Evolutionary conservation across 257 asterid species (phyloP), one percentile per base, ranked within the genome.

Genomic region (Lycium ferocissimum): DNA sequence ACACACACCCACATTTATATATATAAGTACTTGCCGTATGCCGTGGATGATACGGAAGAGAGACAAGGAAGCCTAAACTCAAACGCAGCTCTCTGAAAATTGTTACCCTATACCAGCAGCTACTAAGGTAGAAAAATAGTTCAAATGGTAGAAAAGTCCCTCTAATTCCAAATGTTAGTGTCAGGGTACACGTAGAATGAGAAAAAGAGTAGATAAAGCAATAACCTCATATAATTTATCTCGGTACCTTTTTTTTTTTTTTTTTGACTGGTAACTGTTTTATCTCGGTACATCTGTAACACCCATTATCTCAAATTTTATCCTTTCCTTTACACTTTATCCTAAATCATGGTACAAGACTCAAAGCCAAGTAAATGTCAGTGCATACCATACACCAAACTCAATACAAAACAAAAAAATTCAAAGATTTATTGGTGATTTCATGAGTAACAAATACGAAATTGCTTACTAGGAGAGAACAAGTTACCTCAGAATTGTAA

Each of bases 401-500:
- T 40, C 45, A 40, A 72, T 11, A 20, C 40, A 45, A 40, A 58
- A 45, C 0, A 73, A 22, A n/a, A 38, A 47, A 73, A 45, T 45
- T 73, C 7, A 73, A 11, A 13, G 37, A 54, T 7, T 13, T 49
- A 1, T 47, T 13, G 62, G 20, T 58, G 84, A 65, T 61, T 26
- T n/a, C 17, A 38, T 43, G 84, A 61, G 38, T 12, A 38, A 22
- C 58, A 9, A 26, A 12, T 49, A 61, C 3, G 17, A 57, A 65
- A n/a, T 62, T 54, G 26, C 71, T 22, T 49, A 70, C 18, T 18
- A 65, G 59, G 17, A 81, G 81, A 83, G 53, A 56, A 79, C 51
- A 85, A 78, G 66, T 45, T 91, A 97, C 98, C 98, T 97, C 96
- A 0, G 99, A 92, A 89, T 95, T 97, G 88, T 97, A 97, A 85